These are phyloP conservation scores for Populus pruinosa DNA, from an alignment of 345 rosid species.

Conservation along the genomic window DNA sequence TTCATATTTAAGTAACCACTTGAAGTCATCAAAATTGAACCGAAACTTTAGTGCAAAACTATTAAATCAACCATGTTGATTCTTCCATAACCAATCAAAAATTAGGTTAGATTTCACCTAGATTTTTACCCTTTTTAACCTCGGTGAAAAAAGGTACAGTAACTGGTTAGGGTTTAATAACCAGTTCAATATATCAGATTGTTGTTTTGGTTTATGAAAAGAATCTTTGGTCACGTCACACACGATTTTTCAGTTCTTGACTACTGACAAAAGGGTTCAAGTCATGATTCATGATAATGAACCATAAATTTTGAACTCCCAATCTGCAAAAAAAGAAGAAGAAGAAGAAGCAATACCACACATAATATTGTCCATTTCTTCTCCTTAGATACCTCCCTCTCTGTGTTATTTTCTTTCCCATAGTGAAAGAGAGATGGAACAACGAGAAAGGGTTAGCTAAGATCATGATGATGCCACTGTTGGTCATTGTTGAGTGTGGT, in stretches of 20 bases:
- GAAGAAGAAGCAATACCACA: neutral
- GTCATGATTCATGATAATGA: constrained; percentile 37
- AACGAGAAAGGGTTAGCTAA: constrained; percentile 9
- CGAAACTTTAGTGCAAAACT: constrained; percentile 17
- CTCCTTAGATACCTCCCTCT: constrained; percentile 17
- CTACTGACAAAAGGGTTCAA: constrained; percentile 56
- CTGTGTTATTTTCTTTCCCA: constrained; percentile 17
- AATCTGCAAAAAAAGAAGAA: neutral
- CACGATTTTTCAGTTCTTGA: constrained; percentile 53
- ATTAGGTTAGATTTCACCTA: constrained; percentile 5
- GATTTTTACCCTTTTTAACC: neutral
- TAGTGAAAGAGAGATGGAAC: constrained; percentile 6
- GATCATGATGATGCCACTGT: constrained; percentile 29
- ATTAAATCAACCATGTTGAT: constrained; percentile 23
- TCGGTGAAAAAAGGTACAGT: neutral
- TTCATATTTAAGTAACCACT: constrained; percentile 15
- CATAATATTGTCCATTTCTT: neutral
- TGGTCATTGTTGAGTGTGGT: constrained; percentile 16
- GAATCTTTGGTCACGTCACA: constrained; percentile 81
- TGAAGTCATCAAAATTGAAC: constrained; percentile 23
- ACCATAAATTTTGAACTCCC: constrained; percentile 19
- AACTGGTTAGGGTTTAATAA: constrained; percentile 36
- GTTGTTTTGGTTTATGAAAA: constrained; percentile 37
- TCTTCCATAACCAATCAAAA: constrained; percentile 27
- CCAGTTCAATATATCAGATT: constrained; percentile 38